These are phyloP conservation scores for Magnaporthales sp. DNA, from an alignment of 2,329 filamentous ascomycete genomes.

Conservation along the genomic window DNA sequence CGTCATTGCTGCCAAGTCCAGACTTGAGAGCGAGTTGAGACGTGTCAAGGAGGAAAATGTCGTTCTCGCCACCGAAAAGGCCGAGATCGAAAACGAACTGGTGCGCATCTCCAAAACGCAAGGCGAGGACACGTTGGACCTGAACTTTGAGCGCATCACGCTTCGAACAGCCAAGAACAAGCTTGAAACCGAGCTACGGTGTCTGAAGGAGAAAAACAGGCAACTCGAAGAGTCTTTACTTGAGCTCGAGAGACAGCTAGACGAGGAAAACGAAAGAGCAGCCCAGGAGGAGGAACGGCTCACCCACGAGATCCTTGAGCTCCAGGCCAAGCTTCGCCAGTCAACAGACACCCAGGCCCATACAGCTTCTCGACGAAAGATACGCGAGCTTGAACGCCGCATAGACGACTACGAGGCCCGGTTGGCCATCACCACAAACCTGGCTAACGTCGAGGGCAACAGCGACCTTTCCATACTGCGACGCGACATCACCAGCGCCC, in stretches of 20 bases:
- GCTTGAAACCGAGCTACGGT: conserved; percentile 57
- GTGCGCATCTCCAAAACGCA: conserved; percentile 44
- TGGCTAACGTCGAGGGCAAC: conserved; percentile 27
- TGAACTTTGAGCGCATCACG: conserved; percentile 62
- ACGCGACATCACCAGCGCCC: conserved; percentile 52
- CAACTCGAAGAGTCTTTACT: conserved; percentile 46
- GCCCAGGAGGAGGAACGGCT: conserved; percentile 57
- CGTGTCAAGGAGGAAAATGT: conserved; percentile 57
- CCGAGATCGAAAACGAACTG: conserved; percentile 55
- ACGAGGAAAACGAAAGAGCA: conserved; percentile 58
- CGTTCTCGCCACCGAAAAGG: conserved; percentile 50
- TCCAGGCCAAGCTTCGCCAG: conserved; percentile 37
- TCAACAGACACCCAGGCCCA: conserved; percentile 44
- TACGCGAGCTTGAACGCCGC: conserved; percentile 55
- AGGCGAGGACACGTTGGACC: conserved; percentile 48
- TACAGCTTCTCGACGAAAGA: conserved; percentile 50
- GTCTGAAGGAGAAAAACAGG: conserved; percentile 56
- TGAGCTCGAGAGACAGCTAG: conserved; percentile 53
- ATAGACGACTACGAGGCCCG: conserved; percentile 45
- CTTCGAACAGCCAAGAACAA: conserved; percentile 59
- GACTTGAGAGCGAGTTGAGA: conserved; percentile 58
- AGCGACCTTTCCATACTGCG: conserved; percentile 52
- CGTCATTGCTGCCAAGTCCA: conserved; percentile 56
- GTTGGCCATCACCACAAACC: conserved; percentile 24
- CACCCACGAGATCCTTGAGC: conserved; percentile 41